Conservation (phyloP, 352 stramenopile genomes). For the Pythium aphanidermatum region DNA sequence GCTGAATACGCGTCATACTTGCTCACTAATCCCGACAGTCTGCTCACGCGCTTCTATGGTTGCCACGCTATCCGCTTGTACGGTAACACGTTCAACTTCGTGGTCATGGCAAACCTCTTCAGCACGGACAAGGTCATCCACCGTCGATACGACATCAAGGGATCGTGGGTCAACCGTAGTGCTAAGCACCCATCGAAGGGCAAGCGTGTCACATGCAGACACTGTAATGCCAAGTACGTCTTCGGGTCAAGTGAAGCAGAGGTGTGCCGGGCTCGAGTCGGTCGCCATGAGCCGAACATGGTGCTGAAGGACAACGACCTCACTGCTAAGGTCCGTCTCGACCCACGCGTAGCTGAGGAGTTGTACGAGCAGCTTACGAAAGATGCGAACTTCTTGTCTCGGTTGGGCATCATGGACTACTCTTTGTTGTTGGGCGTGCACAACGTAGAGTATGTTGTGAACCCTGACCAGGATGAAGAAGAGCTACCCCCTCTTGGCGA, state of each 20-base stretch:
- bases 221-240: slow-evolving; percentile 86
- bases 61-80: slow-evolving; percentile 83
- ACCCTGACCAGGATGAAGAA: slow-evolving; percentile 41
- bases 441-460: slow-evolving; percentile 86
- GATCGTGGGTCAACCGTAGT: slow-evolving; percentile 84
- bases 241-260: slow-evolving; percentile 78
- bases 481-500: slow-evolving; percentile 14
- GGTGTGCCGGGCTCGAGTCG: slow-evolving; percentile 65
- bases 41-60: slow-evolving; percentile 79
- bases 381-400: slow-evolving; percentile 81
- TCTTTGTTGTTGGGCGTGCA: slow-evolving; percentile 86
- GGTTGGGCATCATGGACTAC: slow-evolving; percentile 90
- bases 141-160: slow-evolving; percentile 85
- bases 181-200: slow-evolving; percentile 83
- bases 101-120: slow-evolving; percentile 87
- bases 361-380: slow-evolving; percentile 81
- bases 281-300: slow-evolving; percentile 80
- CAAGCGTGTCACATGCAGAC: slow-evolving; percentile 77
- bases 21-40: slow-evolving; percentile 73
- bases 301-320: slow-evolving; percentile 88
- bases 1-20: slow-evolving; percentile 77
- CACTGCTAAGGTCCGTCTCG: slow-evolving; percentile 73
- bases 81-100: slow-evolving; percentile 88
- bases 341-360: slow-evolving; percentile 67
- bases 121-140: slow-evolving; percentile 81